phyloP scores from a whole-genome alignment of 257 asterid genomes.

The Dorcoceras hygrometricum region DNA sequence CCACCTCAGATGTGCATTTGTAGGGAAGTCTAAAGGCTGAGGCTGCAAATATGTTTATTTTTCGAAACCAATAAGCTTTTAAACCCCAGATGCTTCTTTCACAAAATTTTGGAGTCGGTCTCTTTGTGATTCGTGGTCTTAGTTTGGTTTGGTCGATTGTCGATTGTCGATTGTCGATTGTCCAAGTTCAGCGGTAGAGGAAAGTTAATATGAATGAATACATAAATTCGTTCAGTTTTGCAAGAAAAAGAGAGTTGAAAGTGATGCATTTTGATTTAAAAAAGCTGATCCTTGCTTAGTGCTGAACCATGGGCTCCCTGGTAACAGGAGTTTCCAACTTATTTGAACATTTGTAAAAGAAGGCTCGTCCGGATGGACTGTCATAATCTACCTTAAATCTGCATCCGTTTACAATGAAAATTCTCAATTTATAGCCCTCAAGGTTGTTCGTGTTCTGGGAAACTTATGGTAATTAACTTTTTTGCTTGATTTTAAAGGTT shows the following conservation, averaged over 20 bases:
- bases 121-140: not conserved
- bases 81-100: not conserved
- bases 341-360: not conserved
- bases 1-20: not conserved
- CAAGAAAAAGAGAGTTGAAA: not conserved
- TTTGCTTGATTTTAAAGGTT: not conserved
- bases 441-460: not conserved
- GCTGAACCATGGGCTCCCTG: not conserved
- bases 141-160: not conserved
- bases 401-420: not conserved
- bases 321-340: not conserved
- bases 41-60: not conserved
- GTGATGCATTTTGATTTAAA: not conserved
- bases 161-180: too few species aligned
- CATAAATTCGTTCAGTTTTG: not conserved
- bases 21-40: not conserved
- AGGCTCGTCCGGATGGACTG: not conserved
- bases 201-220: not conserved
- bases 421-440: not conserved
- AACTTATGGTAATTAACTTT: too few species aligned
- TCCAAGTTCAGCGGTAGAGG: not conserved
- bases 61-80: not conserved
- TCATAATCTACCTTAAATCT: slow-evolving; percentile 5
- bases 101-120: not conserved
- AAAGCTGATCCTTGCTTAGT: not conserved